A percentile compares a stretch with the other conserved stretches of the same genome.
These are phyloP conservation scores for Cercospora beticola DNA, from an alignment of 2,329 filamentous ascomycete genomes.

Conservation along the genomic window DNA sequence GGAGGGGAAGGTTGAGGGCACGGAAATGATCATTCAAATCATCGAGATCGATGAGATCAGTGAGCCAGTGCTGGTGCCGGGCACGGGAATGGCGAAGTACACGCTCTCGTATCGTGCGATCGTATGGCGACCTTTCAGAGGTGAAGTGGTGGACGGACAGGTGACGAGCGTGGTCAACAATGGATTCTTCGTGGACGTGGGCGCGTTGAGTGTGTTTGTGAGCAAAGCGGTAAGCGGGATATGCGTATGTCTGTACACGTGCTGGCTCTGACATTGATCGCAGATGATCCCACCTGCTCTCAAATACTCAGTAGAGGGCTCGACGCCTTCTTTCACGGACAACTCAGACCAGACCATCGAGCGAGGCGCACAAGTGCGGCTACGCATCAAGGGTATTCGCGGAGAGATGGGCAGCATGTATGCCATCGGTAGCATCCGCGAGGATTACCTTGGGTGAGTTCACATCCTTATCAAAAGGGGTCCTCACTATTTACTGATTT, in stretches of 20 bases:
- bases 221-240: slow-evolving; percentile 68
- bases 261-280: slow-evolving; percentile 8
- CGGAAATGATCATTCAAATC: slow-evolving; percentile 97
- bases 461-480: neutral
- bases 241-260: neutral
- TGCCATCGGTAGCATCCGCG: slow-evolving; percentile 96
- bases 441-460: slow-evolving; percentile 47
- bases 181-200: slow-evolving; percentile 85
- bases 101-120: slow-evolving; percentile 93
- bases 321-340: slow-evolving; percentile 94
- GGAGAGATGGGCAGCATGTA: slow-evolving; percentile 94
- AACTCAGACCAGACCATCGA: slow-evolving; percentile 93
- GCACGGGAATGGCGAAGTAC: slow-evolving; percentile 89
- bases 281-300: slow-evolving; percentile 89
- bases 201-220: slow-evolving; percentile 75
- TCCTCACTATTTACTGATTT: neutral
- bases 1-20: slow-evolving; percentile 91
- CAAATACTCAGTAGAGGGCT: slow-evolving; percentile 92
- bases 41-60: slow-evolving; percentile 96
- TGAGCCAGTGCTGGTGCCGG: slow-evolving; percentile 79
- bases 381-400: slow-evolving; percentile 91
- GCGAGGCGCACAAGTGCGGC: slow-evolving; percentile 85
- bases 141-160: slow-evolving; percentile 95
- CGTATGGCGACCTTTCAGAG: slow-evolving; percentile 96
- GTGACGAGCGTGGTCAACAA: slow-evolving; percentile 88